Base-by-base conservation (phyloP, 805 yeast species). In the Torulaspora indica region DNA sequence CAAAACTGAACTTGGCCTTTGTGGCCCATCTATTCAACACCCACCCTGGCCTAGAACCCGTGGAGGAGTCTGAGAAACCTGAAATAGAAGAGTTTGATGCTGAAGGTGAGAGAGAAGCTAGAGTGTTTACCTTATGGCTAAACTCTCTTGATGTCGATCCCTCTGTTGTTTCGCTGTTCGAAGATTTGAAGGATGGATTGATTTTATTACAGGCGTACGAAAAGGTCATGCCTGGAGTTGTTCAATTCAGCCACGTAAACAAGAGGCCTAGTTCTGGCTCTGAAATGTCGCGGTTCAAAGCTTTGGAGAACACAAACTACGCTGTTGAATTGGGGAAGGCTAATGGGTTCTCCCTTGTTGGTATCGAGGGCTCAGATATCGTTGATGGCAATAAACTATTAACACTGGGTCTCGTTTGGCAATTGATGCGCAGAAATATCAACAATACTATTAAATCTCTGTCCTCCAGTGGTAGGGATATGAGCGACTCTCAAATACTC, bases 11-110 rank as follows among this genome's bases (percentile, higher is more conserved):
- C 66, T 78, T 93, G 65, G 98, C 98, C 1, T 93, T 93, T 66
- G 97, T 93, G 47, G 98, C 98, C 34, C 95, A 93, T 64, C 73
- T 93, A 63, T 93, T 93, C 76, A 93, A 93, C 72, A 91, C 96
- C 5, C 81, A 87, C 63, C 98, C 98, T 38, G 98, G 98, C 39
- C 76, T 93, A 53, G 98, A 90, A 48, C 98, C 98, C 46, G 78
- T 91, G 52, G 95, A 87, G 61, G 98, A 90, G 68, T 74, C 72
- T 46, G 97, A 91, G 66, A 84, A 81, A 57, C 86, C 93, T 23
- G 98, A 90, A 63, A 87, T 93, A 56, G 98, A 93, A 71, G 98
- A 88, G 55, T 93, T 93, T 60, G 98, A 93, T 64, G 98, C 98
- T 20, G 98, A 93, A 70, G 98, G 98, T 51, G 98, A 93, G 71